phyloP scores from a whole-genome alignment of 495 filamentous ascomycete genomes.

The Aspergillus homomorphus region DNA sequence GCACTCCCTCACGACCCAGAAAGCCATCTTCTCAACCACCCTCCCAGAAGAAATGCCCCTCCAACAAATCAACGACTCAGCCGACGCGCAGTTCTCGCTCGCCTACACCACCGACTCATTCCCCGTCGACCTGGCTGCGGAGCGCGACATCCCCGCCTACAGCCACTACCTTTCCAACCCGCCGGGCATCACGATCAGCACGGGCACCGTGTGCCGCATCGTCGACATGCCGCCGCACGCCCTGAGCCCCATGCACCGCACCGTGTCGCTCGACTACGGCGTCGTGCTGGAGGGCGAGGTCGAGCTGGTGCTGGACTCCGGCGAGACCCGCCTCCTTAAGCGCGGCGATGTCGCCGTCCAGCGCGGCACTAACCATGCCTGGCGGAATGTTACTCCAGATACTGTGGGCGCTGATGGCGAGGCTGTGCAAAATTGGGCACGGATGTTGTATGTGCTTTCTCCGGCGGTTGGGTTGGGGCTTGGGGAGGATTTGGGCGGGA shows the following conservation, averaged over 20 bases:
- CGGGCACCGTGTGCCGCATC: slow-evolving; percentile 50
- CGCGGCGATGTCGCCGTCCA: slow-evolving; percentile 69
- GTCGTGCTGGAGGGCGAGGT: slow-evolving; percentile 69
- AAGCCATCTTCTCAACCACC: slow-evolving; percentile 32
- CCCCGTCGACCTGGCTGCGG: slow-evolving; percentile 49
- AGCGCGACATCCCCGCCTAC: slow-evolving; percentile 45
- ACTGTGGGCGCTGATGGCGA: slow-evolving; percentile 15
- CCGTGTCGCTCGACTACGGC: slow-evolving; percentile 68
- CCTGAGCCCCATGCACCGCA: slow-evolving; percentile 67
- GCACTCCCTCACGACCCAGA: slow-evolving; percentile 27
- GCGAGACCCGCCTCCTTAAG: slow-evolving; percentile 57
- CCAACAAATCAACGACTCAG: slow-evolving; percentile 22
- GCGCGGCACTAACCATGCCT: slow-evolving; percentile 47
- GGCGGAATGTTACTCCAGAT: slow-evolving; percentile 37
- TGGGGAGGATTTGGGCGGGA: slow-evolving; percentile 45
- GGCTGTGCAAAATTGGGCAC: slow-evolving; percentile 36
- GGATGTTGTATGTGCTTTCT: slow-evolving; percentile 57
- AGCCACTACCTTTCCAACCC: slow-evolving; percentile 34
- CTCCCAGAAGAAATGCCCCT: slow-evolving; percentile 26
- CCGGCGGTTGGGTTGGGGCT: slow-evolving; percentile 37
- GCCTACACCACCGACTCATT: slow-evolving; percentile 52
- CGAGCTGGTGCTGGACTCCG: slow-evolving; percentile 69
- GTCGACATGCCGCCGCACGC: slow-evolving; percentile 62
- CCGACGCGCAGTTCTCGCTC: slow-evolving; percentile 30
- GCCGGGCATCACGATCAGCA: slow-evolving; percentile 49